These are phyloP conservation scores for Platanthera guangdongensis DNA, from an alignment of 106 monocot species.

Conservation along the genomic window DNA sequence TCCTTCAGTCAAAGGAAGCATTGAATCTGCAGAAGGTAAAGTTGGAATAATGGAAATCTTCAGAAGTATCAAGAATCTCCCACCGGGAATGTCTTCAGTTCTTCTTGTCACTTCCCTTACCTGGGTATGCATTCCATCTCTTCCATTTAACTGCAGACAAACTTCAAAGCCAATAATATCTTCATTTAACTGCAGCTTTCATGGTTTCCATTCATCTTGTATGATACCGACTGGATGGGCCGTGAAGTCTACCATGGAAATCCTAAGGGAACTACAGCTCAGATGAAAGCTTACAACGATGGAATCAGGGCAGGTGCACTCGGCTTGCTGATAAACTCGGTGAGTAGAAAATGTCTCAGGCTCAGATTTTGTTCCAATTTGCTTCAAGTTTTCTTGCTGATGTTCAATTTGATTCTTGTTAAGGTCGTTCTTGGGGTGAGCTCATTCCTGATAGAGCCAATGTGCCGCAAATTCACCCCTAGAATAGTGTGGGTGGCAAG, in stretches of 20 bases:
- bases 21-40: conserved; percentile 5
- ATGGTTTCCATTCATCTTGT: conserved; percentile 97
- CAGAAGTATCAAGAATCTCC: conserved; percentile 45
- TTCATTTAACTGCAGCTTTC: conserved; percentile 36
- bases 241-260: conserved; percentile 91
- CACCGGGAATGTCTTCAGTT: conserved; percentile 53
- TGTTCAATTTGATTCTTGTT: no score
- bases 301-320: conserved; percentile 89
- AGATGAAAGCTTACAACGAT: conserved; percentile 43
- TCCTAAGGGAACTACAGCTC: conserved; percentile 44
- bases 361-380: not conserved
- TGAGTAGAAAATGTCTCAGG: conserved; percentile 15
- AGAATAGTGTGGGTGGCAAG: conserved; percentile 65
- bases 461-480: conserved; percentile 54
- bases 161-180: not conserved
- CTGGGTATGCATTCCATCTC: conserved; percentile 31
- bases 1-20: conserved; percentile 7
- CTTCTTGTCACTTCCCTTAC: conserved; percentile 54
- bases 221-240: conserved; percentile 99
- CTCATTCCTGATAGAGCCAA: conserved; percentile 72
- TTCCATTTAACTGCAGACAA: not conserved
- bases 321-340: conserved; percentile 89
- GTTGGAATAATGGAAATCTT: conserved; percentile 21
- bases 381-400: not conserved
- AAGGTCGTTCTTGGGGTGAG: conserved; percentile 67